phyloP scores from a whole-genome alignment of 2,329 filamentous ascomycete species.

The Tolypocladium album region DNA sequence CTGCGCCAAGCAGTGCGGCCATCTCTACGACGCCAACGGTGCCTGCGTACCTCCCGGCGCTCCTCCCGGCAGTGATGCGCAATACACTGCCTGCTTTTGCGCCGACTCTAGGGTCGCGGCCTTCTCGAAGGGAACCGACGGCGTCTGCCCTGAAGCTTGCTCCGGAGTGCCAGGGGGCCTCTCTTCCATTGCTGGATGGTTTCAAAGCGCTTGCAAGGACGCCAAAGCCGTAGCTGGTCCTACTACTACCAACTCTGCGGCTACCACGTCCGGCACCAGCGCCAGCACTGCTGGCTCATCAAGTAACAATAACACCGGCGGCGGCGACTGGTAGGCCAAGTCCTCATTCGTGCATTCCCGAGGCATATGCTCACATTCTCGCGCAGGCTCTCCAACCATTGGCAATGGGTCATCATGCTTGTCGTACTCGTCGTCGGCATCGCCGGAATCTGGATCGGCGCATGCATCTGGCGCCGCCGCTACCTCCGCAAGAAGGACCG shows the following conservation, averaged over 20 bases:
- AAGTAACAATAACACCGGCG: slow-evolving; percentile 11
- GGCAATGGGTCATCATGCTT: slow-evolving; percentile 74
- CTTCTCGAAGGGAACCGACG: slow-evolving; percentile 44
- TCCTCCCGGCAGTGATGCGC: slow-evolving; percentile 33
- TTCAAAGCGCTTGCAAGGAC: slow-evolving; percentile 50
- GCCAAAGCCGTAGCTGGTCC: slow-evolving; percentile 12
- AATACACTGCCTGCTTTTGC: slow-evolving; percentile 67
- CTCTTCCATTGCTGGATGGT: slow-evolving; percentile 58
- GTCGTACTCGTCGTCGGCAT: slow-evolving; percentile 64
- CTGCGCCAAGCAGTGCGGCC: slow-evolving; percentile 49
- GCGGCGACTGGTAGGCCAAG: slow-evolving; percentile 35
- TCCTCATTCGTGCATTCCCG: neutral
- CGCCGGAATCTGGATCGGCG: slow-evolving; percentile 52
- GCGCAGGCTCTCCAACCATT: slow-evolving; percentile 56
- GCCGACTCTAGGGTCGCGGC: slow-evolving; percentile 44
- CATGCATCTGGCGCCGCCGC: slow-evolving; percentile 61
- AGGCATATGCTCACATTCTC: neutral
- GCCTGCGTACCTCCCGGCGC: slow-evolving; percentile 54
- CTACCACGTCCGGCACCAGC: neutral
- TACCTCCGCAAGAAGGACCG: slow-evolving; percentile 61
- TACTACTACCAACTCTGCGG: slow-evolving; percentile 5
- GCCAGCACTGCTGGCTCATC: neutral
- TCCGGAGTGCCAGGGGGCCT: slow-evolving; percentile 33
- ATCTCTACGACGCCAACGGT: slow-evolving; percentile 59
- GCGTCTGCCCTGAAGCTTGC: slow-evolving; percentile 54